Base-by-base conservation (phyloP, 1,284 basidiomycete genomes). In the Leccinum pallidistipes region DNA sequence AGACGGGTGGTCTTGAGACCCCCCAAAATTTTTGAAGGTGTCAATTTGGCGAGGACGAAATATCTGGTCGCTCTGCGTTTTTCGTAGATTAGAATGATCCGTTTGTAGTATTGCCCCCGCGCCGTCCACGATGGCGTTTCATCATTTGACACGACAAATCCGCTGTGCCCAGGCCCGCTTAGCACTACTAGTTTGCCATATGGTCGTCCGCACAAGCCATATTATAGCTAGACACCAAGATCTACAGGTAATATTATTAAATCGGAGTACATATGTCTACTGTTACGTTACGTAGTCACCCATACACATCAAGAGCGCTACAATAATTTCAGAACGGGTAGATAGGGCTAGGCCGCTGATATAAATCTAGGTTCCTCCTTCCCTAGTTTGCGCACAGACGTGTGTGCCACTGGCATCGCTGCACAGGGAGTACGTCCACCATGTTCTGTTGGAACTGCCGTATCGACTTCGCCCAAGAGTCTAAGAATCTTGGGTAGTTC, bases 1-100 rank as follows among this genome's bases (percentile, higher is more conserved):
- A 52, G 32, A 43, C 2, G 68, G 71, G 71, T 68, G 69, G 71
- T 72, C 56, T 64, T 7, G 21, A 69, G 69, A 72, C 70, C 69
- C 71, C 69, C 64, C 71, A 38, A 14, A 40, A n/a, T 8, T 3
- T 47, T 43, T 43, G 40, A 55, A 47, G 52, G 11, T 49, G 55
- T 55, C 58, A 47, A 61, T 53, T 59, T 59, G 57, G 55, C 55
- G 54, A 56, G 36, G 50, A 66, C 55, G 67, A 61, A 59, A 67
- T 61, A 59, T 60, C 51, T 50, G 57, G 38, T 56, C 58, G 40
- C 16, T 45, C 49, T 63, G 38, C 43, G 16, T 7, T 51, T 55
- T 58, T 53, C 24, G 38, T 31, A 52, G 36, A 31, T 38, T 36
- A 18, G 55, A 59, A 14, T 63, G 27, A 55, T 16, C 12, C 24